phyloP scores from a whole-genome alignment of 1,139 yeast species.

The Candida tetrigidarum region DNA sequence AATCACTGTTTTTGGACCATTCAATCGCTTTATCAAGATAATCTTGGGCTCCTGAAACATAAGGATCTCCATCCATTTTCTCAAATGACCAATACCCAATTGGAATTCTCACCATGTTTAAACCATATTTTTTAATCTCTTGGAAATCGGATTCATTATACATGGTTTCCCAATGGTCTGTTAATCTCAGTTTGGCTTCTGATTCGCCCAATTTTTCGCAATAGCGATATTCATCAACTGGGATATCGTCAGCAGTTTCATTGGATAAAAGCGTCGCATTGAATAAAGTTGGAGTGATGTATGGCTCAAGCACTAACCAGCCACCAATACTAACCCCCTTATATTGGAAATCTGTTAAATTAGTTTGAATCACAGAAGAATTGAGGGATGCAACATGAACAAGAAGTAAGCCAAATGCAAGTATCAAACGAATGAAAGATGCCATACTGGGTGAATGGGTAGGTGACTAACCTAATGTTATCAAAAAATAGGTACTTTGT shows the following conservation, averaged over 20 bases:
- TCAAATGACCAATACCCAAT: slow-evolving; percentile 73
- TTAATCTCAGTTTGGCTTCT: slow-evolving; percentile 44
- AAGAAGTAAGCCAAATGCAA: not conserved
- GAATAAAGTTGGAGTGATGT: slow-evolving; percentile 64
- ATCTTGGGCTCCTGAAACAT: slow-evolving; percentile 57
- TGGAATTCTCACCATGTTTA: slow-evolving; percentile 67
- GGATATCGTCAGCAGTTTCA: slow-evolving; percentile 36
- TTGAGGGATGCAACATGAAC: slow-evolving; percentile 1
- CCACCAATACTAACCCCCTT: slow-evolving; percentile 66
- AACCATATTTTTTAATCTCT: slow-evolving; percentile 50
- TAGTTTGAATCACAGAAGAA: slow-evolving; percentile 5
- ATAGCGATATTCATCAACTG: slow-evolving; percentile 63
- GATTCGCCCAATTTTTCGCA: slow-evolving; percentile 50
- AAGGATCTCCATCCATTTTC: slow-evolving; percentile 54
- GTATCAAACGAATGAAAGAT: slow-evolving; percentile 4
- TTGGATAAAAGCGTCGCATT: slow-evolving; percentile 30
- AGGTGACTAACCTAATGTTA: not conserved
- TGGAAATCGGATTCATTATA: slow-evolving; percentile 57
- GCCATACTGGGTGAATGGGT: not conserved
- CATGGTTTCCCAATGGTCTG: slow-evolving; percentile 59
- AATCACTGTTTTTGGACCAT: slow-evolving; percentile 54
- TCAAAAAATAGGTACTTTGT: not conserved
- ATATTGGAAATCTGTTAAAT: slow-evolving; percentile 28
- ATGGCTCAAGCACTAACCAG: slow-evolving; percentile 70
- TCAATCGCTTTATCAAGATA: slow-evolving; percentile 57